Conservation (phyloP, 305 asterid genomes). For the Solanum chacoense region DNA sequence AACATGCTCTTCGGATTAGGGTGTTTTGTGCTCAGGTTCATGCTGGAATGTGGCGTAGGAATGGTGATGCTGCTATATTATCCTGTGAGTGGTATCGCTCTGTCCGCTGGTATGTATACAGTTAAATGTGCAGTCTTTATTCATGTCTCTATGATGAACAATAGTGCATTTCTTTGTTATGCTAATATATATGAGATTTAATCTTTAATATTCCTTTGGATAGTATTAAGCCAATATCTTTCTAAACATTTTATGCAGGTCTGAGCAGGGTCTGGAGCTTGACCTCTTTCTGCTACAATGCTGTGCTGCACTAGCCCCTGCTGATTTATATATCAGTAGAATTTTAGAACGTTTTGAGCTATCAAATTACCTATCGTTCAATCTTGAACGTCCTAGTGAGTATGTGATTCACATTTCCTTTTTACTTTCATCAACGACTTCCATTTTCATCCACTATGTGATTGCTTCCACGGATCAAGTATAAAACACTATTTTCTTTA, state of each 20-base stretch:
- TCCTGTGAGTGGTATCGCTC: constrained; percentile 88
- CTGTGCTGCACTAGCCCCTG: constrained; percentile 97
- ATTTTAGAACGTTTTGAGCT: constrained; percentile 92
- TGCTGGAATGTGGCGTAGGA: constrained; percentile 98
- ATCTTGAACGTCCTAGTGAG: constrained; percentile 84
- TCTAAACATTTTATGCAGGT: constrained; percentile 40
- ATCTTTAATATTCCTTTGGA: not conserved
- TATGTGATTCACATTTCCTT: constrained; percentile 44
- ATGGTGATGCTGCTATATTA: constrained; percentile 85
- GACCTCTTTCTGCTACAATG: constrained; percentile 96
- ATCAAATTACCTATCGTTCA: constrained; percentile 55
- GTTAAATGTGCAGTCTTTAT: not conserved
- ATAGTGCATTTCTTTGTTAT: not conserved
- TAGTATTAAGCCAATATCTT: constrained; percentile 4
- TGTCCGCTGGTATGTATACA: constrained; percentile 65
- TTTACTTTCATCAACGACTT: not conserved
- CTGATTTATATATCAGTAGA: constrained; percentile 73
- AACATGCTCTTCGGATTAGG: constrained; percentile 90
- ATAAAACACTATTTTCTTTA: not conserved
- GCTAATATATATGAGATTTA: not conserved
- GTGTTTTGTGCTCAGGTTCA: constrained; percentile 95
- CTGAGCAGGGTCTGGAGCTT: constrained; percentile 87
- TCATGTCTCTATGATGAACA: not conserved
- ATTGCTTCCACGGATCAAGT: not conserved
- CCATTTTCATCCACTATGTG: not conserved